phyloP scores from a whole-genome alignment of 257 asterid species.

The Phtheirospermum japonicum region DNA sequence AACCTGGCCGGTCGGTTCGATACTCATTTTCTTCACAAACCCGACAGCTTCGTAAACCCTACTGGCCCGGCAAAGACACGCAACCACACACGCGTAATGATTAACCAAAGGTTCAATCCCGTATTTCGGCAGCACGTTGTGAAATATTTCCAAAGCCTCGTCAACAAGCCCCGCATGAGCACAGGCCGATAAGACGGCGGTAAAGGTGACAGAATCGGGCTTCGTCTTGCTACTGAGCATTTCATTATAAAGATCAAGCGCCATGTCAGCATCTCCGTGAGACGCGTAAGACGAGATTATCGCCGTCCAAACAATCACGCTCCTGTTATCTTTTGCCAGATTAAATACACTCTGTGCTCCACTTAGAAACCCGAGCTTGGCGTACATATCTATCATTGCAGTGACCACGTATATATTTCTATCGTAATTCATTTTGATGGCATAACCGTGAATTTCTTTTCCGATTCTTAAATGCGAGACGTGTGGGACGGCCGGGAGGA shows the following conservation, averaged over 20 bases:
- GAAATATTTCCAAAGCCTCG: slow-evolving; percentile 56
- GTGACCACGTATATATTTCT: slow-evolving; percentile 63
- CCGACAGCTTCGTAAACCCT: slow-evolving; percentile 63
- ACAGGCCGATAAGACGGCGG: slow-evolving; percentile 76
- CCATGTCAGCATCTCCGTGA: slow-evolving; percentile 68
- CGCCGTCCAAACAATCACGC: slow-evolving; percentile 68
- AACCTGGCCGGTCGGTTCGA: slow-evolving; percentile 54
- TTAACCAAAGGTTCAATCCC: slow-evolving; percentile 56
- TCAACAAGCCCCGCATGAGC: slow-evolving; percentile 75
- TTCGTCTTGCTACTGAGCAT: slow-evolving; percentile 48
- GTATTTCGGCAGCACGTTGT: slow-evolving; percentile 45
- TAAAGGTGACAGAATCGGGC: slow-evolving; percentile 70
- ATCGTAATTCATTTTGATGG: slow-evolving; percentile 46
- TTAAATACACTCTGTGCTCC: slow-evolving; percentile 39
- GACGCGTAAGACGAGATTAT: slow-evolving; percentile 73
- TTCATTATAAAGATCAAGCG: slow-evolving; percentile 52
- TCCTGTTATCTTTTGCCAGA: slow-evolving; percentile 39
- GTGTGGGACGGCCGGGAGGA: slow-evolving; percentile 63
- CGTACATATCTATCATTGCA: slow-evolving; percentile 66
- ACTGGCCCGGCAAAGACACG: slow-evolving; percentile 68
- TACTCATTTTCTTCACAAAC: slow-evolving; percentile 64
- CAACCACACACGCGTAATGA: slow-evolving; percentile 77
- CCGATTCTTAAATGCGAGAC: slow-evolving; percentile 61
- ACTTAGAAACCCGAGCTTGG: slow-evolving; percentile 38
- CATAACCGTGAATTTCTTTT: slow-evolving; percentile 74